Percentiles rank a stretch among this genome's conserved stretches.
phyloP scores from a whole-genome alignment of 1,284 basidiomycete genomes.

The Cronartium ribicola region DNA sequence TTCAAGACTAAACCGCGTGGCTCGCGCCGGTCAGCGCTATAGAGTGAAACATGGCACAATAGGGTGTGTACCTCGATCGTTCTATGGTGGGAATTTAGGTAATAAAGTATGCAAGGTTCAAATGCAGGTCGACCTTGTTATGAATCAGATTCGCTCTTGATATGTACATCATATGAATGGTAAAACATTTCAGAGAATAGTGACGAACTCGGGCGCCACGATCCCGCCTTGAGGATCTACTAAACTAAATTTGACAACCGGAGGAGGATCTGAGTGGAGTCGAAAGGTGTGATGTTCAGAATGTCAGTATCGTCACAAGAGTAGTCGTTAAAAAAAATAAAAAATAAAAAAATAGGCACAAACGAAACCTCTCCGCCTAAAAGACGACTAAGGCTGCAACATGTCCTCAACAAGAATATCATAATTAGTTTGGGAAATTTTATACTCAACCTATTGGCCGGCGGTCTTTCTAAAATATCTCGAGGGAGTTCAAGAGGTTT shows the following conservation, averaged over 20 bases:
- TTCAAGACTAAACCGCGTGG: background rate
- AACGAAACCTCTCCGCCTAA: too few relatives aligned
- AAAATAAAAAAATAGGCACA: too few relatives aligned
- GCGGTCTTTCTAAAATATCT: background rate
- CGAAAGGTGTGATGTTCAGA: too few relatives aligned
- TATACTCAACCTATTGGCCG: constrained; percentile 5
- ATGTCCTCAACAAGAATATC: too few relatives aligned
- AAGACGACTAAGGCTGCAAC: too few relatives aligned
- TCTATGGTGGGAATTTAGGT: background rate
- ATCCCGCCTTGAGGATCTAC: constrained; percentile 1
- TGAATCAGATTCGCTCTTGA: background rate
- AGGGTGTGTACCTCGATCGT: constrained; percentile 4
- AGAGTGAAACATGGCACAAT: constrained; percentile 6
- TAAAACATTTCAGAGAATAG: background rate
- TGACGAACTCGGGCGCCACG: constrained; percentile 3
- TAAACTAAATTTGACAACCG: constrained; percentile 3
- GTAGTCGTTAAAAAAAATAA: too few relatives aligned
- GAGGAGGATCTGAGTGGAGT: background rate
- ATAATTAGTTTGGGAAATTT: background rate
- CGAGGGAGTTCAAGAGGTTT: background rate
- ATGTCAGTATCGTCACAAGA: too few relatives aligned
- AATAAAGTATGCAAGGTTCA: background rate
- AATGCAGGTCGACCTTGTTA: background rate
- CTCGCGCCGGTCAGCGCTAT: constrained; percentile 1
- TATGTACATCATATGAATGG: too few relatives aligned